Conservation (phyloP, 2,329 filamentous ascomycete genomes). For the Penicillium griseofulvum region DNA sequence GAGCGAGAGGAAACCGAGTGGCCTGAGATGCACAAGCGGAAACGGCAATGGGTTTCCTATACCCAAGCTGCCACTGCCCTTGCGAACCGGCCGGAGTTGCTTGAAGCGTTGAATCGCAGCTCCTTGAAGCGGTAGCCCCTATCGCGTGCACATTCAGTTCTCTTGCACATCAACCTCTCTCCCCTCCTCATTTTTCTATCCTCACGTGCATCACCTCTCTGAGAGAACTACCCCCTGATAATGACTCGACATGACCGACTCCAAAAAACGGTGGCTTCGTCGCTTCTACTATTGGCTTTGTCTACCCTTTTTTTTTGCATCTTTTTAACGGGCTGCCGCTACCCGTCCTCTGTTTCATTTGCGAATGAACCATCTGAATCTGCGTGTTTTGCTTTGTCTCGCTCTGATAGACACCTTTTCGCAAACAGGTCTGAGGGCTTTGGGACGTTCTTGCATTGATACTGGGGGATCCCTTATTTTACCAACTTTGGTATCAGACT, state of each 20-base stretch:
- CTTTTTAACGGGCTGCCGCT: conserved; percentile 8
- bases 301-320: conserved; percentile 8
- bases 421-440: conserved; percentile 1
- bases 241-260: conserved; percentile 25
- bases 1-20: conserved; percentile 79
- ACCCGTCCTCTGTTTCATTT: conserved; percentile 3
- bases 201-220: conserved; percentile 10
- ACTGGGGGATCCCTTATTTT: background rate
- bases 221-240: conserved; percentile 12
- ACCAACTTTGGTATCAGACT: background rate
- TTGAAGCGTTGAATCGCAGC: conserved; percentile 81
- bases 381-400: background rate
- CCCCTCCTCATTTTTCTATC: background rate
- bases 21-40: conserved; percentile 92
- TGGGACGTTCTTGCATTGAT: conserved; percentile 1
- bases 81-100: conserved; percentile 75
- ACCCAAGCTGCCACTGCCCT: conserved; percentile 75
- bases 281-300: conserved; percentile 17
- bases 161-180: conserved; percentile 1
- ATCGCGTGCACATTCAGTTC: conserved; percentile 7
- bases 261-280: conserved; percentile 20
- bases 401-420: conserved; percentile 3
- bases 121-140: conserved; percentile 57
- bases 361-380: background rate
- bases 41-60: conserved; percentile 86